A percentile compares a stretch with the other conserved stretches of the same genome.
Evolutionary conservation across 805 yeast genomes (phyloP).

Genomic region (Komagataella pseudopastoris): DNA sequence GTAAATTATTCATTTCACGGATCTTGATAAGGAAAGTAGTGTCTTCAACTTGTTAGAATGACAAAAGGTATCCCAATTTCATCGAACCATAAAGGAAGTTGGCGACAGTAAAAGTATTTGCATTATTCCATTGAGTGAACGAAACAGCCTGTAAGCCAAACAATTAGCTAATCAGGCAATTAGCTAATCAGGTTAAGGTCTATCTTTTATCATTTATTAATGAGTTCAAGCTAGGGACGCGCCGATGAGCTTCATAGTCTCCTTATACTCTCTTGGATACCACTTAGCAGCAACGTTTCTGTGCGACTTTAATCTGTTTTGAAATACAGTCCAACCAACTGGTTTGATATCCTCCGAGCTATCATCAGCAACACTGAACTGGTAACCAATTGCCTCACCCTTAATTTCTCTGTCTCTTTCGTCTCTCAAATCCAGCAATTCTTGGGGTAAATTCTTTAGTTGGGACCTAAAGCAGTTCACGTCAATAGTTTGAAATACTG

Average conservation of each 20-base stretch:
- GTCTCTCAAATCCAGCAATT: conserved; percentile 16
- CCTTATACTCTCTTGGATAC: conserved; percentile 25
- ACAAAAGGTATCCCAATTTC: too few species aligned
- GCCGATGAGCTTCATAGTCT: conserved; percentile 13
- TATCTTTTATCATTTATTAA: too few species aligned
- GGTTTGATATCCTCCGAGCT: conserved; percentile 15
- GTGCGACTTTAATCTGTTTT: conserved; percentile 29
- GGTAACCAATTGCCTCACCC: conserved; percentile 26
- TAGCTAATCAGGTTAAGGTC: too few species aligned
- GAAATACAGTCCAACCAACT: conserved; percentile 31
- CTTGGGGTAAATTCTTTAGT: conserved; percentile 15
- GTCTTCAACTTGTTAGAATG: too few species aligned
- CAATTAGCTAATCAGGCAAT: too few species aligned
- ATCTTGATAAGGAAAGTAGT: too few species aligned
- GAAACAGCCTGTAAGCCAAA: too few species aligned
- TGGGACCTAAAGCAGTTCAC: conserved; percentile 19
- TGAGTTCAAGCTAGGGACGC: not conserved
- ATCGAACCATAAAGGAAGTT: too few species aligned
- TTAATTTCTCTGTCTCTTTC: conserved; percentile 22
- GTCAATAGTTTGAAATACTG: conserved; percentile 35
- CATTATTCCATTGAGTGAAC: too few species aligned
- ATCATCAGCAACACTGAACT: conserved; percentile 20
- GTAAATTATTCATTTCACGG: not conserved
- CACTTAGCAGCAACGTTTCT: conserved; percentile 27
- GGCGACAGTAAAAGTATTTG: too few species aligned